Percentiles rank a stretch among this genome's conserved stretches.
These are phyloP conservation scores for Pseudocercospora fijiensis DNA, from an alignment of 2,329 filamentous ascomycete genomes.

Conservation along the genomic window DNA sequence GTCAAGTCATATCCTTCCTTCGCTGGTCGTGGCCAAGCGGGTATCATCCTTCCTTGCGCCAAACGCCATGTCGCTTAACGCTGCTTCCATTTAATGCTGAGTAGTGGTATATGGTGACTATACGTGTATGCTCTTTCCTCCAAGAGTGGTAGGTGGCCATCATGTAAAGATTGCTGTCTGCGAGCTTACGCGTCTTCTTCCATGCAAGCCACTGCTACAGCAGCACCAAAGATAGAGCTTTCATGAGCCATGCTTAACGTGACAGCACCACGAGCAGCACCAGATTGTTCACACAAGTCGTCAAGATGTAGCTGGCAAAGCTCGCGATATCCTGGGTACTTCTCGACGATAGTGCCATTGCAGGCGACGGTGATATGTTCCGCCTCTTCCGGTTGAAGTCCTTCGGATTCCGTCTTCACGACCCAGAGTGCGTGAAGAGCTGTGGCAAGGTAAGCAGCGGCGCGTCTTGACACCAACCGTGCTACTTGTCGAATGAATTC, in stretches of 20 bases:
- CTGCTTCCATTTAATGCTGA: background rate
- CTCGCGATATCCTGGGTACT: conserved; percentile 67
- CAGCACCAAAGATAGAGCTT: conserved; percentile 72
- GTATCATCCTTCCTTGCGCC: conserved; percentile 6
- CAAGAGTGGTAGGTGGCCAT: background rate
- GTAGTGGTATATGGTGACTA: background rate
- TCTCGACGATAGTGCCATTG: conserved; percentile 77
- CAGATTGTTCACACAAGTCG: conserved; percentile 50
- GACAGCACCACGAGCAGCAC: conserved; percentile 48
- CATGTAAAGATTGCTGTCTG: background rate
- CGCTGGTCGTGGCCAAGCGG: conserved; percentile 3
- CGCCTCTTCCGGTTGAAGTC: conserved; percentile 35
- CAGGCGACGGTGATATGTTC: conserved; percentile 61
- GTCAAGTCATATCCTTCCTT: background rate
- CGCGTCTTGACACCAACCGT: conserved; percentile 57
- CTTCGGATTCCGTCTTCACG: conserved; percentile 51
- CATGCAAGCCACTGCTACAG: conserved; percentile 56
- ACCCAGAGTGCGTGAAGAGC: conserved; percentile 63
- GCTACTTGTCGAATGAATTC: conserved; percentile 56
- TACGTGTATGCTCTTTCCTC: background rate
- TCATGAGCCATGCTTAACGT: conserved; percentile 68
- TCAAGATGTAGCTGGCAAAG: conserved; percentile 65
- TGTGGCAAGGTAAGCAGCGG: conserved; percentile 62
- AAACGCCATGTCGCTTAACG: conserved; percentile 4
- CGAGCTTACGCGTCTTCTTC: conserved; percentile 18